Conservation (phyloP, 106 monocot genomes). For the Iris macrosiphon region DNA sequence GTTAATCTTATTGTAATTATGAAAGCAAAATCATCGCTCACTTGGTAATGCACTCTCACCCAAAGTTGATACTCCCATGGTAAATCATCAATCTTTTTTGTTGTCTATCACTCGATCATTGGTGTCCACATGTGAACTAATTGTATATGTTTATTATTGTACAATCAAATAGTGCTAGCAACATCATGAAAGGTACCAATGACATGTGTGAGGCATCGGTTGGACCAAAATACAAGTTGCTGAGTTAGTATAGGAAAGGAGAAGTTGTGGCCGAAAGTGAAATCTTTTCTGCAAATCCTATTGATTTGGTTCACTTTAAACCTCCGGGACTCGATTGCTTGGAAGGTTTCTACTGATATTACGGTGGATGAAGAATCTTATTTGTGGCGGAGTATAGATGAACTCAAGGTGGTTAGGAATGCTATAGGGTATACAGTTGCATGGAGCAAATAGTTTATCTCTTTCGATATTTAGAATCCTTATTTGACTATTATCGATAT, state of each 20-base stretch:
- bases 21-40: neutral
- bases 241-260: neutral
- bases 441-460: neutral
- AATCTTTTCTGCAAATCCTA: neutral
- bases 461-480: neutral
- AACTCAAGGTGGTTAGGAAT: neutral
- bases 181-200: neutral
- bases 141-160: neutral
- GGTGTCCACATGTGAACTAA: no score
- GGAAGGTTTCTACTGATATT: neutral
- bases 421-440: neutral
- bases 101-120: no score
- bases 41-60: neutral
- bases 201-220: neutral
- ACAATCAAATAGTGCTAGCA: neutral
- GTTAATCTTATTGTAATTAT: neutral
- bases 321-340: neutral
- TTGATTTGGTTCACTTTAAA: neutral
- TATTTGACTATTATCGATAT: neutral
- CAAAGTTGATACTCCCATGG: neutral
- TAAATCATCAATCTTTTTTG: neutral
- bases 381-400: neutral
- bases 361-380: neutral
- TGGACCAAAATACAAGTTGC: neutral
- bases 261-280: neutral